Evolutionary conservation across 192 early-diverging fungal genomes (phyloP).

Genomic region (Chytriomyces sp.): DNA sequence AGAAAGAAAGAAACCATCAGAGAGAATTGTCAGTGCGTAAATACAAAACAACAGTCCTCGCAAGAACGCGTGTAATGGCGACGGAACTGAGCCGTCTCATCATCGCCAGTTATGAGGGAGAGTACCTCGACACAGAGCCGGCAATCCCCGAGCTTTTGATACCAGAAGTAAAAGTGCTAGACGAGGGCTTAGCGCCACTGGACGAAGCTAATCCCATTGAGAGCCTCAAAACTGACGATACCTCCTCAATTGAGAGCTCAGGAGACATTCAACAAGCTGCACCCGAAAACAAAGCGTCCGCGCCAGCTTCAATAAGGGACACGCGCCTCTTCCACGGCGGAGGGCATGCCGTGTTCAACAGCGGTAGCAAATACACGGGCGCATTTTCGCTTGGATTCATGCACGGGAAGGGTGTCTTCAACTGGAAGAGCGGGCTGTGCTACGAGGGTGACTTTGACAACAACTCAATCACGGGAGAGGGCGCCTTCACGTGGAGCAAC

Average conservation of each 20-base stretch:
- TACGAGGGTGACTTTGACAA: slow-evolving; percentile 50
- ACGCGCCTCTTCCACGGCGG: slow-evolving; percentile 22
- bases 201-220: not conserved
- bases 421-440: slow-evolving; percentile 45
- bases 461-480: slow-evolving; percentile 50
- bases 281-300: not conserved
- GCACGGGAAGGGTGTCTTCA: slow-evolving; percentile 49
- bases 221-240: not conserved
- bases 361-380: slow-evolving; percentile 45
- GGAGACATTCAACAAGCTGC: too few relatives aligned
- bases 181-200: too few relatives aligned
- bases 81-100: slow-evolving; percentile 62
- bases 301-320: too few relatives aligned
- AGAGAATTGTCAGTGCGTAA: too few relatives aligned
- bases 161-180: too few relatives aligned
- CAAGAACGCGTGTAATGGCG: too few relatives aligned
- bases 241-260: too few relatives aligned
- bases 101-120: slow-evolving; percentile 53
- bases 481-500: slow-evolving; percentile 50
- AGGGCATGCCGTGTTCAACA: slow-evolving; percentile 39
- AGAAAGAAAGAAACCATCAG: too few relatives aligned
- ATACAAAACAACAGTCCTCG: too few relatives aligned
- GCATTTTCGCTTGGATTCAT: slow-evolving; percentile 43
- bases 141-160: not conserved
- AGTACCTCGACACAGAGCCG: slow-evolving; percentile 40